phyloP scores from a whole-genome alignment of 495 filamentous ascomycete genomes.

The Talaromyces borbonicus region DNA sequence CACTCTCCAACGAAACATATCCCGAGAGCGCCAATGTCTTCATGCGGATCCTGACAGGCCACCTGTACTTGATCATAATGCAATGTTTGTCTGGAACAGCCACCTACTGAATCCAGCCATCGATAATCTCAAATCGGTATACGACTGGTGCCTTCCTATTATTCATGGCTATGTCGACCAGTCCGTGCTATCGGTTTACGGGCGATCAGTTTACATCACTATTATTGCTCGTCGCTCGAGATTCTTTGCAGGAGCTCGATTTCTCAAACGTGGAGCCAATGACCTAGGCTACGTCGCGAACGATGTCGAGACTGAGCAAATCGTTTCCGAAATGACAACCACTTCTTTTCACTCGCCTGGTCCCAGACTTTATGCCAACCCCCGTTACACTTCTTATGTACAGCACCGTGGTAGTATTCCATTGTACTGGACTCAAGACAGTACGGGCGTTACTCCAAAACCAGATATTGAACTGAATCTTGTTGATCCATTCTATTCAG shows the following conservation, averaged over 20 bases:
- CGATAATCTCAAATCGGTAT: slow-evolving; percentile 62
- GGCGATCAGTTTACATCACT: slow-evolving; percentile 78
- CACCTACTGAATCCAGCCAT: slow-evolving; percentile 73
- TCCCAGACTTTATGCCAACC: slow-evolving; percentile 74
- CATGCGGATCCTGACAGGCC: slow-evolving; percentile 49
- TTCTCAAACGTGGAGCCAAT: slow-evolving; percentile 90
- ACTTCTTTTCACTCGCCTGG: slow-evolving; percentile 94
- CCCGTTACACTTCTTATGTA: slow-evolving; percentile 89
- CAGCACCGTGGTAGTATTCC: slow-evolving; percentile 97
- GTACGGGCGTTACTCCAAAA: slow-evolving; percentile 88
- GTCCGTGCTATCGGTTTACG: slow-evolving; percentile 72
- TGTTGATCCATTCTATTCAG: slow-evolving; percentile 88
- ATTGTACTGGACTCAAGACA: slow-evolving; percentile 96
- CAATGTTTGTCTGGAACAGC: slow-evolving; percentile 97
- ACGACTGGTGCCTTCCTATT: slow-evolving; percentile 93
- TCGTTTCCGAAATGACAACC: slow-evolving; percentile 84
- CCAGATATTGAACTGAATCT: slow-evolving; percentile 91
- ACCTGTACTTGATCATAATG: slow-evolving; percentile 61
- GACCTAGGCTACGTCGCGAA: slow-evolving; percentile 96
- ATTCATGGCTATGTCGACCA: slow-evolving; percentile 97
- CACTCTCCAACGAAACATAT: slow-evolving; percentile 88
- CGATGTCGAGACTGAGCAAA: slow-evolving; percentile 99
- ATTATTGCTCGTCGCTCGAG: slow-evolving; percentile 87
- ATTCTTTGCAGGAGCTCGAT: slow-evolving; percentile 89
- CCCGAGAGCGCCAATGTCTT: slow-evolving; percentile 62